Percentiles rank a stretch among this genome's conserved stretches.
Conservation (phyloP, 805 yeast genomes). For the Clavispora carvajalis region DNA sequence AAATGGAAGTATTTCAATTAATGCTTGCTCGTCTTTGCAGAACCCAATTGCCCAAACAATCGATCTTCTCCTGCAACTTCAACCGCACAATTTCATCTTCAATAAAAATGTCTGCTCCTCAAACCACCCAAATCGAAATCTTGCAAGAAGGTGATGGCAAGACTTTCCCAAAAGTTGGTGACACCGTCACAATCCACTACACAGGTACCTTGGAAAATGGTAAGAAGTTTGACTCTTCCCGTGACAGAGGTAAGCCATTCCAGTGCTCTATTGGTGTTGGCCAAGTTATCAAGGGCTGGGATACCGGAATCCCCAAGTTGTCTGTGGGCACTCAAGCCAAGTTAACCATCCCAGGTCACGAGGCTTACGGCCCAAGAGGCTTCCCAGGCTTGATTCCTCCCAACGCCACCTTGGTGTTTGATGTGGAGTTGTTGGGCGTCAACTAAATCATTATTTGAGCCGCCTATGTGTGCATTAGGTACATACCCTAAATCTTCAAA, state of each 20-base stretch:
- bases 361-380: conserved; percentile 93
- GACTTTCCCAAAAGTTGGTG: conserved; percentile 83
- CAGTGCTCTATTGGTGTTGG: conserved; percentile 93
- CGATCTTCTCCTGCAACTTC: conserved; percentile 4
- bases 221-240: conserved; percentile 91
- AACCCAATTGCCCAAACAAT: conserved; percentile 7
- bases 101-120: conserved; percentile 33
- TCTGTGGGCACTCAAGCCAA: conserved; percentile 91
- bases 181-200: conserved; percentile 89
- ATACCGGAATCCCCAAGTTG: conserved; percentile 86
- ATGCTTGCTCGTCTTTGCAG: conserved; percentile 11
- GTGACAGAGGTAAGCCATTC: conserved; percentile 94
- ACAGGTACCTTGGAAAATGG: conserved; percentile 94
- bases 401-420: conserved; percentile 85
- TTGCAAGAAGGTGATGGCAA: conserved; percentile 71
- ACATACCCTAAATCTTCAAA: not conserved
- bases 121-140: conserved; percentile 37
- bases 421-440: conserved; percentile 65
- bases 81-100: conserved; percentile 6
- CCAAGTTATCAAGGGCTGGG: conserved; percentile 97
- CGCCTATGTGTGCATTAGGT: not conserved
- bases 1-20: not conserved
- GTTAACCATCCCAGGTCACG: conserved; percentile 86
- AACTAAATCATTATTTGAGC: conserved; percentile 26
- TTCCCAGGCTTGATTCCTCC: conserved; percentile 97